Conservation (phyloP, 2,329 filamentous ascomycete genomes). For the Fusarium palustre region DNA sequence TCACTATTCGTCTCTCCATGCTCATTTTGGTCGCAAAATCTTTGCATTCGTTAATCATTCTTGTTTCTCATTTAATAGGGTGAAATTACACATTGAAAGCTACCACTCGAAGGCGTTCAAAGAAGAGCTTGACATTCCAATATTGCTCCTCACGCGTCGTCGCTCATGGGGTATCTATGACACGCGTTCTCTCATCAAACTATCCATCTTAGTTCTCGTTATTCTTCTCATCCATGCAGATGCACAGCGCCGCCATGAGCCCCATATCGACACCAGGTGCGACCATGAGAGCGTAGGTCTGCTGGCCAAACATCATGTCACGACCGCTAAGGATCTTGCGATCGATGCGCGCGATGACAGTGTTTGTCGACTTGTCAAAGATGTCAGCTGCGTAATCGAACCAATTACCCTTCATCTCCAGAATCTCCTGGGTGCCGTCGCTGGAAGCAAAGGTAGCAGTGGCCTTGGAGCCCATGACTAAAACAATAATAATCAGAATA, state of each 20-base stretch:
- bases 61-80: background rate
- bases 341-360: slow-evolving; percentile 68
- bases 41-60: background rate
- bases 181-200: background rate
- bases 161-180: slow-evolving; percentile 21
- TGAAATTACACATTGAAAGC: background rate
- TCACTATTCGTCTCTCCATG: background rate
- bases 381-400: slow-evolving; percentile 69
- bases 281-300: slow-evolving; percentile 73
- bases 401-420: slow-evolving; percentile 72
- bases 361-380: slow-evolving; percentile 60
- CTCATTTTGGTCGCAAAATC: too few species aligned
- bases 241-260: slow-evolving; percentile 73
- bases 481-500: background rate
- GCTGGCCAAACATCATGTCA: slow-evolving; percentile 69
- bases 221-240: slow-evolving; percentile 75
- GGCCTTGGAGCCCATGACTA: slow-evolving; percentile 66
- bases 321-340: slow-evolving; percentile 68
- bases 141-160: background rate
- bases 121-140: background rate
- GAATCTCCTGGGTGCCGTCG: slow-evolving; percentile 56
- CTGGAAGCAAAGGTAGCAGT: slow-evolving; percentile 67
- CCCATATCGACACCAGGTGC: slow-evolving; percentile 75
- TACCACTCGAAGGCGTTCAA: background rate
- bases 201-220: slow-evolving; percentile 42